Evolutionary conservation across 192 early-diverging fungal genomes (phyloP).

Genomic region (Gamsiella multidivaricata): DNA sequence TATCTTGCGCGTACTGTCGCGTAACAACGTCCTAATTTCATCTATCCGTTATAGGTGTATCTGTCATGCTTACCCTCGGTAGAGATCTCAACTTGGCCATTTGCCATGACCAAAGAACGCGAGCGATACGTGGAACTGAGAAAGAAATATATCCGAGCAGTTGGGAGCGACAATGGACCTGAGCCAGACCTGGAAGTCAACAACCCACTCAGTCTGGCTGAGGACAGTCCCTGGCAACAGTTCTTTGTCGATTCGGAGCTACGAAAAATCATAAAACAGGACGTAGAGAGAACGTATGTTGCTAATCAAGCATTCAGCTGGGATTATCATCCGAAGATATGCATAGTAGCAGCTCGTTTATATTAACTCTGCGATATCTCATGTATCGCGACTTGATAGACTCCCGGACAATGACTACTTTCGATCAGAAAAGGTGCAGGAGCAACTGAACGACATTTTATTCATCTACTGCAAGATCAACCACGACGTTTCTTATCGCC

Average conservation of each 20-base stretch:
- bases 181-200: slow-evolving; percentile 74
- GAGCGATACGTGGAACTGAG: slow-evolving; percentile 75
- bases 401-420: slow-evolving; percentile 93
- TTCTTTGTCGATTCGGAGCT: slow-evolving; percentile 92
- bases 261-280: slow-evolving; percentile 84
- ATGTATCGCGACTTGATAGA: slow-evolving; percentile 47
- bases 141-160: slow-evolving; percentile 69
- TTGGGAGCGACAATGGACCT: slow-evolving; percentile 56
- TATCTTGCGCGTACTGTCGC: too few species aligned
- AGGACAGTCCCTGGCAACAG: slow-evolving; percentile 95
- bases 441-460: slow-evolving; percentile 80
- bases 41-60: slow-evolving; percentile 53
- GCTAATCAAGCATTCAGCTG: not conserved
- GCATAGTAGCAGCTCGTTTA: not conserved
- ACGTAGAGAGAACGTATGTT: slow-evolving; percentile 89
- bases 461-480: slow-evolving; percentile 95
- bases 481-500: slow-evolving; percentile 89
- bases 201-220: slow-evolving; percentile 88
- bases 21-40: too few species aligned
- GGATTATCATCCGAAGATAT: too few species aligned
- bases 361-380: too few species aligned
- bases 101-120: slow-evolving; percentile 71
- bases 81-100: slow-evolving; percentile 67
- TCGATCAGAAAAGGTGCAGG: slow-evolving; percentile 70
- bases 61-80: slow-evolving; percentile 61